phyloP scores from a whole-genome alignment of 306 rosid species.

The Cicer yamashitae region DNA sequence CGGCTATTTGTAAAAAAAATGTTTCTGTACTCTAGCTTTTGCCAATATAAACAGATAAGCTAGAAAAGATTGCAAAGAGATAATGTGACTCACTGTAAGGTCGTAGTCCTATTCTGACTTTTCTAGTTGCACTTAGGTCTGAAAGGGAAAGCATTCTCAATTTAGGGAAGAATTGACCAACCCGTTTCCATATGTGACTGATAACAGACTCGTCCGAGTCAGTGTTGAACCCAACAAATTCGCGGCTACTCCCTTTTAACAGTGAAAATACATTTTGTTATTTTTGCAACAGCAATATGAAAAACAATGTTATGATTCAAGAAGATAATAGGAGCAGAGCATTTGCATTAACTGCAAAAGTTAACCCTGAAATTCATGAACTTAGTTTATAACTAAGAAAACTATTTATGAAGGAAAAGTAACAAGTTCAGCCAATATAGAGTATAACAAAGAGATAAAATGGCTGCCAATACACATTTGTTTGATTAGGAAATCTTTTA shows the following conservation, averaged over 20 bases:
- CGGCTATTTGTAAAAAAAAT: not conserved
- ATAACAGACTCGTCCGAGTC: conserved; percentile 72
- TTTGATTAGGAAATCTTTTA: conserved; percentile 8
- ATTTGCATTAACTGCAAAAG: conserved; percentile 31
- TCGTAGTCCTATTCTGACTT: conserved; percentile 86
- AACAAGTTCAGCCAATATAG: conserved; percentile 7
- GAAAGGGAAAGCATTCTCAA: conserved; percentile 64
- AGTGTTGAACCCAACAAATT: conserved; percentile 79
- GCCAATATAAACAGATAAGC: not conserved
- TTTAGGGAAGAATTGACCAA: conserved; percentile 77
- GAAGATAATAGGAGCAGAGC: conserved; percentile 27
- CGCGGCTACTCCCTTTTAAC: conserved; percentile 90
- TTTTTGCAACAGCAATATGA: not conserved
- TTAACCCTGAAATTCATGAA: not conserved
- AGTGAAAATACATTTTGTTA: conserved; percentile 20
- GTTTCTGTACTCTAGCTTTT: not conserved
- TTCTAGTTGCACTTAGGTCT: conserved; percentile 55
- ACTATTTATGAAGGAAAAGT: not conserved
- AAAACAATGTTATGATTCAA: conserved; percentile 25
- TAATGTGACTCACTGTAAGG: conserved; percentile 78
- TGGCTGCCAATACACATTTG: conserved; percentile 9
- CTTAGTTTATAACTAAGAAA: not conserved
- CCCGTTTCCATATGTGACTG: conserved; percentile 74
- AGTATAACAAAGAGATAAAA: conserved; percentile 22
- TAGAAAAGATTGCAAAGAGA: conserved; percentile 35